A percentile compares a stretch with the other conserved stretches of the same genome.
phyloP scores from a whole-genome alignment of 495 filamentous ascomycete species.

The Pyrenula aspistea region DNA sequence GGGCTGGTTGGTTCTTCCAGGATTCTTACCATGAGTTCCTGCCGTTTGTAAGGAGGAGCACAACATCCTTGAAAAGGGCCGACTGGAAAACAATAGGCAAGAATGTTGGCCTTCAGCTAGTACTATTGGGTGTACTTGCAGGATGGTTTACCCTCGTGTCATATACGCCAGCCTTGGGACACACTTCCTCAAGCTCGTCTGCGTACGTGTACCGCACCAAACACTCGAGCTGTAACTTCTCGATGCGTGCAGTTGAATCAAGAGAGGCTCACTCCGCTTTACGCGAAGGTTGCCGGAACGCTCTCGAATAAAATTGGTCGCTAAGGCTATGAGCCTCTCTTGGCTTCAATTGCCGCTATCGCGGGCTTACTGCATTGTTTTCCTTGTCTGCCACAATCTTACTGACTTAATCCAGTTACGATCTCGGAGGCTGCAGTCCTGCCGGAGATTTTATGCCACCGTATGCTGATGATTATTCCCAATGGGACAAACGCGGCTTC shows the following conservation, averaged over 20 bases:
- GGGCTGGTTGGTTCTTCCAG: neutral
- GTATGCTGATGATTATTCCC: neutral
- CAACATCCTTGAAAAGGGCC: neutral
- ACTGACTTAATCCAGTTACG: no score
- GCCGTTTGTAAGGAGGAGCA: neutral
- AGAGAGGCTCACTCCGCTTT: no score
- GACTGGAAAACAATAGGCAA: neutral
- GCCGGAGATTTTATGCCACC: neutral
- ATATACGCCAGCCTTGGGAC: neutral
- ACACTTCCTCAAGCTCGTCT: neutral
- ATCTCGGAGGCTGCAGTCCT: neutral
- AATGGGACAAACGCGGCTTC: conserved; percentile 2
- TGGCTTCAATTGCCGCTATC: no score
- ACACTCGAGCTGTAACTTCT: no score
- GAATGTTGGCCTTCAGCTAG: neutral
- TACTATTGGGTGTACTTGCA: neutral
- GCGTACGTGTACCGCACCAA: neutral
- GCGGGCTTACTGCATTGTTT: no score
- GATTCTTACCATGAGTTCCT: neutral
- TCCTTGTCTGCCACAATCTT: no score
- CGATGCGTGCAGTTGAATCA: no score
- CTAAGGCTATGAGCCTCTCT: no score
- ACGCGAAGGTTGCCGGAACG: no score
- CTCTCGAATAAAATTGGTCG: no score
- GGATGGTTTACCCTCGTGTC: neutral